Base-by-base conservation (phyloP, 2,329 filamentous ascomycete genomes). In the Diaporthe citrichinensis region DNA sequence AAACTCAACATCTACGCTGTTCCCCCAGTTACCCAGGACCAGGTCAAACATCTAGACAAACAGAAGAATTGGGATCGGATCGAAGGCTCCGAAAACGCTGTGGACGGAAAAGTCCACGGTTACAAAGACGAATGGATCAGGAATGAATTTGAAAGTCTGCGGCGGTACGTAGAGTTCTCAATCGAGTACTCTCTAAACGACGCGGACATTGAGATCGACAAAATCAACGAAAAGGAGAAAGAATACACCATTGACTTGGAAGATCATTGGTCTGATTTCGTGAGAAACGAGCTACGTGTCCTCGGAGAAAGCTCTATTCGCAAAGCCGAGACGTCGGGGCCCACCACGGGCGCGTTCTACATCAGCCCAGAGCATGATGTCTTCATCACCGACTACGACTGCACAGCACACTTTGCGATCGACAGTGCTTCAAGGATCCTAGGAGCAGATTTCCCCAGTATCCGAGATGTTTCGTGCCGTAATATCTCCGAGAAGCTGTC, bases 311-410 rank as follows among this genome's bases (percentile, higher is more conserved):
- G 4, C 3, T 51, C 39, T 2, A 20, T 49, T 25, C 7, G 3
- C 23, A 10, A 23, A 25, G 34, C 36, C 3, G n/a, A 62, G 71
- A 6, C 6, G 3, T 46, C 7, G 3, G 41, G n/a, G 2, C 36
- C 4, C 1, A 8, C 1, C 12, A 61, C 9, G 9, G 72, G 72
- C 23, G 53, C 31, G 0, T 20, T 74, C 41, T 74, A 74, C 44
- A 39, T 74, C 72, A 74, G 39, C 8, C 72, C 51, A 3, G 31
- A 51, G 41, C 62, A 59, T 5, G 72, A 74, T 25, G 17, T 44
- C 2, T 58, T 74, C n/a, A 8, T 74, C 14, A 8, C 20, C 6
- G 53, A 51, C 15, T 51, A 61, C 17, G 31, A 59, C 4, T 59
- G 39, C 34, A 31, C 53, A 10, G 2, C 17, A 2, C 39, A 68